Percentiles rank a stretch among this genome's conserved stretches.
Conservation (phyloP, 495 filamentous ascomycete species). For the Monascus purpureus region DNA sequence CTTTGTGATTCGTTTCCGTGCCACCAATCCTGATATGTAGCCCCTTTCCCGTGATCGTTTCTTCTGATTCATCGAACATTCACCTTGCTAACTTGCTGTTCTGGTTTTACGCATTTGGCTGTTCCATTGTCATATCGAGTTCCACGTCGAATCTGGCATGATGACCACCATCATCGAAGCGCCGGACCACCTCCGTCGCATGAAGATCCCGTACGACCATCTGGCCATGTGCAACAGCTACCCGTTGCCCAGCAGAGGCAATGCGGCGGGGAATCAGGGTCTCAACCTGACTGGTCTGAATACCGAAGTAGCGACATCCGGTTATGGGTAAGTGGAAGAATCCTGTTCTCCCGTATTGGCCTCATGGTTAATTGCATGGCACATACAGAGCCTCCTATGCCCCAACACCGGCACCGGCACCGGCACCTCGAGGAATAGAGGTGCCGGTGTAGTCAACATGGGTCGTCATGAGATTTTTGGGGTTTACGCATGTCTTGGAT, state of each 20-base stretch:
- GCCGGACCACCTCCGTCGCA: conserved; percentile 6
- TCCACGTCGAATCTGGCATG: conserved; percentile 57
- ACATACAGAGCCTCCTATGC: no score
- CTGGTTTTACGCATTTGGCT: conserved; percentile 41
- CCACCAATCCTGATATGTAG: conserved; percentile 49
- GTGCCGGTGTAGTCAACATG: no score
- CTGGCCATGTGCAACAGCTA: conserved; percentile 4
- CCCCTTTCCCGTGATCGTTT: background rate
- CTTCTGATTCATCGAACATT: conserved; percentile 1
- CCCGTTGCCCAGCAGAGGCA: conserved; percentile 2
- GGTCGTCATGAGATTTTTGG: no score
- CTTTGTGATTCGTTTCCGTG: conserved; percentile 49
- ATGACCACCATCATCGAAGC: conserved; percentile 52
- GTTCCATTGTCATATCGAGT: conserved; percentile 68
- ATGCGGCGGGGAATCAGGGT: conserved; percentile 6
- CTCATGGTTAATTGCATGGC: no score
- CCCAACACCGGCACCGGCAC: no score
- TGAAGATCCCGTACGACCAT: conserved; percentile 5
- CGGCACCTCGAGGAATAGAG: no score
- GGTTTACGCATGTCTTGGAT: no score
- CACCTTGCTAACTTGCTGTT: no score
- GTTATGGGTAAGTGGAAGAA: no score
- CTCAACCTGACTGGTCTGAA: no score
- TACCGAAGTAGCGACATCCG: no score
- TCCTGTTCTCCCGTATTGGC: no score